A percentile compares a stretch with the other conserved stretches of the same genome.
Conservation (phyloP, 345 rosid genomes). For the Eucalyptus erythrocorys region DNA sequence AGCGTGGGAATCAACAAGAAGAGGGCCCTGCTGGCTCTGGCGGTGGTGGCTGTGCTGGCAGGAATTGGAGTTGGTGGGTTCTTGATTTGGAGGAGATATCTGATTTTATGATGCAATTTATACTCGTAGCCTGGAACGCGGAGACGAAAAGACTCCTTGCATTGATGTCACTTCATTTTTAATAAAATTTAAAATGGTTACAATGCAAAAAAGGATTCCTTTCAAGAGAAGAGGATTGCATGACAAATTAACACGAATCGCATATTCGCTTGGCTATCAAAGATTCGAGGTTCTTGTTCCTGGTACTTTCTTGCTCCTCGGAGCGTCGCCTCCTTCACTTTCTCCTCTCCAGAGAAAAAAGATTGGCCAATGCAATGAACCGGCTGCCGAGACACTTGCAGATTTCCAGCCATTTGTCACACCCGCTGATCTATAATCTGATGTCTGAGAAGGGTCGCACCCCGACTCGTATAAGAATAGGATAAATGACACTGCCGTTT, state of each 20-base stretch:
- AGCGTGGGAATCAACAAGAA: background rate
- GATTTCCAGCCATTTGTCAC: background rate
- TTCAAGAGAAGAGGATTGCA: background rate
- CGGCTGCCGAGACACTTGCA: background rate
- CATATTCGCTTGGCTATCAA: background rate
- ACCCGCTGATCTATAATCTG: background rate
- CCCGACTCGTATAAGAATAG: background rate
- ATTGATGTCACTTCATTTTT: background rate
- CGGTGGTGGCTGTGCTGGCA: background rate
- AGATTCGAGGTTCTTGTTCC: background rate
- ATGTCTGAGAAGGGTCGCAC: background rate
- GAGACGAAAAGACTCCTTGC: background rate
- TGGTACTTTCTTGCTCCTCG: background rate
- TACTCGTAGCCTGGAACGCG: background rate
- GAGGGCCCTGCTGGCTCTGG: background rate
- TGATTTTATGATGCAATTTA: background rate
- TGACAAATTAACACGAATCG: background rate
- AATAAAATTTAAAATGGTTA: background rate
- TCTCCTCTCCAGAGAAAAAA: background rate
- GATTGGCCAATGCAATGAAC: background rate
- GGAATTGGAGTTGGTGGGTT: background rate
- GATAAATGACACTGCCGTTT: background rate
- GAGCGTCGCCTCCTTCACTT: background rate
- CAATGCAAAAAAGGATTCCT: background rate
- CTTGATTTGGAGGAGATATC: background rate